These are phyloP conservation scores for Abelmoschus esculentus DNA, from an alignment of 345 rosid species.

Conservation along the genomic window DNA sequence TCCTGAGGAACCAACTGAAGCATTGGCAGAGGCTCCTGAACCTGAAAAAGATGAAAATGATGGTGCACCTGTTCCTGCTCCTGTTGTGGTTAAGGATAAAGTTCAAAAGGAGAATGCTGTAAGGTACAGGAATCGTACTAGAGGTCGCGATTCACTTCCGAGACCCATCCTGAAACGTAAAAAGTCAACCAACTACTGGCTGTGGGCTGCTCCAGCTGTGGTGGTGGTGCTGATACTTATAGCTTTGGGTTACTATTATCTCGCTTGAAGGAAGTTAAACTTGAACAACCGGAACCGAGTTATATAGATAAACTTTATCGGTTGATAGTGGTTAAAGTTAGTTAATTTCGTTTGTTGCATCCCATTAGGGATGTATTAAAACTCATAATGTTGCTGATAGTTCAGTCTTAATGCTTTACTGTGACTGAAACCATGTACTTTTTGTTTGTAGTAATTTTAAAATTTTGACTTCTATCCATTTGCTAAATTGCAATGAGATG, in stretches of 20 bases:
- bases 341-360: conserved; percentile 28
- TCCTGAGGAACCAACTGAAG: conserved; percentile 44
- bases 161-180: conserved; percentile 67
- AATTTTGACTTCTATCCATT: conserved; percentile 24
- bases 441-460: conserved; percentile 13
- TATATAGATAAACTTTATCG: conserved; percentile 15
- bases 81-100: conserved; percentile 33
- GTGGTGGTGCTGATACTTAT: conserved; percentile 39
- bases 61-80: conserved; percentile 24
- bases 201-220: conserved; percentile 58
- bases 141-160: conserved; percentile 53
- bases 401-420: conserved; percentile 14
- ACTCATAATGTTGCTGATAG: conserved; percentile 28
- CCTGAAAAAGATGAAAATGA: conserved; percentile 34
- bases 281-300: conserved; percentile 4
- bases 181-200: conserved; percentile 67
- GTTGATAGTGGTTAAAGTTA: conserved; percentile 15
- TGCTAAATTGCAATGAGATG: not conserved
- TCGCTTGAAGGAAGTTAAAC: conserved; percentile 24
- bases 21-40: conserved; percentile 42
- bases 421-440: conserved; percentile 6
- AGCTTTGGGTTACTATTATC: conserved; percentile 45
- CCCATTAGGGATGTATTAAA: conserved; percentile 28
- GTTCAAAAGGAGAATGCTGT: conserved; percentile 36
- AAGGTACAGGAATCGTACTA: conserved; percentile 46